Conservation (phyloP, 129 eudicot genomes). For the Pulicaria dysenterica region DNA sequence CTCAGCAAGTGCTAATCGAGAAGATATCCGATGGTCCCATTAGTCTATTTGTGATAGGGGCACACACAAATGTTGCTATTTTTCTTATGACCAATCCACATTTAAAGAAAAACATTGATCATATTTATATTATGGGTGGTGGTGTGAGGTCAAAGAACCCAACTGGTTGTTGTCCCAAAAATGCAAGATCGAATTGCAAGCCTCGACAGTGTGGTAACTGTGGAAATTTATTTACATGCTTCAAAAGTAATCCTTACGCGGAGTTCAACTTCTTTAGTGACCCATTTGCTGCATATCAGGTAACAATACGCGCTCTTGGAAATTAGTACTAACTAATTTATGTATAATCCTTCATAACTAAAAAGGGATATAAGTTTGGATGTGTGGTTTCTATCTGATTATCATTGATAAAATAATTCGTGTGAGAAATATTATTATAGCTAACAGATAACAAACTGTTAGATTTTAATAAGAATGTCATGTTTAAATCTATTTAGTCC, state of each 20-base stretch:
- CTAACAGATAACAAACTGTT: too few relatives aligned
- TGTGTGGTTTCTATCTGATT: neutral
- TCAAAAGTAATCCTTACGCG: conserved; percentile 77
- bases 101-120: conserved; percentile 71
- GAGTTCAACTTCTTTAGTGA: conserved; percentile 82
- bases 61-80: conserved; percentile 68
- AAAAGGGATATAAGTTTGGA: neutral
- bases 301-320: conserved; percentile 8
- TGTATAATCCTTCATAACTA: neutral
- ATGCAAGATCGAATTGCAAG: conserved; percentile 43
- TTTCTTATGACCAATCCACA: conserved; percentile 76
- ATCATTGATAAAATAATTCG: too few relatives aligned
- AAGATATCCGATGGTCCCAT: conserved; percentile 60
- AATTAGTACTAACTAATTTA: neutral
- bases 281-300: conserved; percentile 96
- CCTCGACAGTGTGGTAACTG: conserved; percentile 66
- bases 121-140: conserved; percentile 82
- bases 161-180: conserved; percentile 63
- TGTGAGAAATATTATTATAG: too few relatives aligned
- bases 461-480: too few relatives aligned
- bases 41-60: conserved; percentile 57
- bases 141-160: conserved; percentile 75
- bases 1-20: conserved; percentile 70
- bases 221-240: conserved; percentile 71
- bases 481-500: too few relatives aligned